These are phyloP conservation scores for Lablab purpureus DNA, from an alignment of 306 rosid genomes.

Conservation along the genomic window DNA sequence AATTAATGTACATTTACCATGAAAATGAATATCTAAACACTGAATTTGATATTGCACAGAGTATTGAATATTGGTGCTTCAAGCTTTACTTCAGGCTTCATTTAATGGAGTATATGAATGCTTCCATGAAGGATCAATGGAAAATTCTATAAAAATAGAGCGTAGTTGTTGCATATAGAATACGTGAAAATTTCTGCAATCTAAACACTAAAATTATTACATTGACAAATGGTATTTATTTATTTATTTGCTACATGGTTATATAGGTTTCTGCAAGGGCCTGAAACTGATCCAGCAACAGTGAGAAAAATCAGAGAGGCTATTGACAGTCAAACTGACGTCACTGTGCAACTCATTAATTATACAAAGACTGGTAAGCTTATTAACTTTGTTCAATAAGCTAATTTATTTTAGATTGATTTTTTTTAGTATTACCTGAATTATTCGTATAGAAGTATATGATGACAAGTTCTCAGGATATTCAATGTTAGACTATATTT, in stretches of 20 bases:
- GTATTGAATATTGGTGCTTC: background rate
- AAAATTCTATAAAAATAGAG: background rate
- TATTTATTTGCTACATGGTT: constrained; percentile 40
- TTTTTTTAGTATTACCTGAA: background rate
- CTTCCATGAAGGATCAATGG: background rate
- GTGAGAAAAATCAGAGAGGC: constrained; percentile 92
- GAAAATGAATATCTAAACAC: background rate
- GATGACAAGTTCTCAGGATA: constrained; percentile 18
- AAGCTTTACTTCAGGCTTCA: constrained; percentile 1
- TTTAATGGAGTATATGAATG: background rate
- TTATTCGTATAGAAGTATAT: background rate
- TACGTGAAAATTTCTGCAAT: background rate
- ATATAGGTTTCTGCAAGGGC: constrained; percentile 91
- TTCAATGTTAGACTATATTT: background rate
- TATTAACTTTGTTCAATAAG: background rate
- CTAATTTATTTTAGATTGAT: background rate
- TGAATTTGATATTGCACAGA: background rate
- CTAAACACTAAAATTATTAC: background rate
- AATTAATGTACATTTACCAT: background rate
- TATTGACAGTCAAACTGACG: constrained; percentile 87
- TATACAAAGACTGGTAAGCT: constrained; percentile 87
- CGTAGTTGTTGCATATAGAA: background rate
- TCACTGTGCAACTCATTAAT: constrained; percentile 94
- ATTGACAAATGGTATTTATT: background rate
- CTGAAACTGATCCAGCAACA: constrained; percentile 94